phyloP scores from a whole-genome alignment of 2,329 filamentous ascomycete genomes.

The Pleurostoma richardsiae region DNA sequence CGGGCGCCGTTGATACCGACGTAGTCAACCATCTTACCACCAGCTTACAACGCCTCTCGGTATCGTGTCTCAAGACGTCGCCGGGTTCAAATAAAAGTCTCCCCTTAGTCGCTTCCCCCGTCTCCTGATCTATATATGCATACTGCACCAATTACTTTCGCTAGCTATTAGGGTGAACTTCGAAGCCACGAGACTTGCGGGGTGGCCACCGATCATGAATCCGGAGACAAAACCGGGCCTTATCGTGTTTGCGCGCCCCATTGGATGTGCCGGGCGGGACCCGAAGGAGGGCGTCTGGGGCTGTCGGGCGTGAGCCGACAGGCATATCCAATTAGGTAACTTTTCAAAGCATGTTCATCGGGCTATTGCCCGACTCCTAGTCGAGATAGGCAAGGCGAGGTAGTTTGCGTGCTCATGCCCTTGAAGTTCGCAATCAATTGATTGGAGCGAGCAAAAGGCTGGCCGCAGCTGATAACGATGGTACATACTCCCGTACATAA shows the following conservation, averaged over 20 bases:
- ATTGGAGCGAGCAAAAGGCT: neutral
- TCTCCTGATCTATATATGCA: neutral
- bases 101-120: neutral
- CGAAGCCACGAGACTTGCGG: neutral
- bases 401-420: neutral
- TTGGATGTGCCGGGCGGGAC: neutral
- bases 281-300: neutral
- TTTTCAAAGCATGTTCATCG: neutral
- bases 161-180: no score
- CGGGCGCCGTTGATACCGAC: slow-evolving; percentile 25
- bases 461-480: neutral
- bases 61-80: neutral
- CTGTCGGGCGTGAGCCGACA: neutral
- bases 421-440: neutral
- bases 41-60: neutral
- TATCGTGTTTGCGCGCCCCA: neutral
- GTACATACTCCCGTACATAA: neutral
- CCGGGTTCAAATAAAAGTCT: neutral
- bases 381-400: neutral
- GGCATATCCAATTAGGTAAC: neutral
- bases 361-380: no score
- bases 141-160: neutral
- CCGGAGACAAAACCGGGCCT: neutral
- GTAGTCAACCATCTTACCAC: slow-evolving; percentile 10
- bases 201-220: neutral